Evolutionary conservation across 768 basidiomycete species (phyloP), one percentile per base, ranked within the genome.

Genomic region (Mycena metata): DNA sequence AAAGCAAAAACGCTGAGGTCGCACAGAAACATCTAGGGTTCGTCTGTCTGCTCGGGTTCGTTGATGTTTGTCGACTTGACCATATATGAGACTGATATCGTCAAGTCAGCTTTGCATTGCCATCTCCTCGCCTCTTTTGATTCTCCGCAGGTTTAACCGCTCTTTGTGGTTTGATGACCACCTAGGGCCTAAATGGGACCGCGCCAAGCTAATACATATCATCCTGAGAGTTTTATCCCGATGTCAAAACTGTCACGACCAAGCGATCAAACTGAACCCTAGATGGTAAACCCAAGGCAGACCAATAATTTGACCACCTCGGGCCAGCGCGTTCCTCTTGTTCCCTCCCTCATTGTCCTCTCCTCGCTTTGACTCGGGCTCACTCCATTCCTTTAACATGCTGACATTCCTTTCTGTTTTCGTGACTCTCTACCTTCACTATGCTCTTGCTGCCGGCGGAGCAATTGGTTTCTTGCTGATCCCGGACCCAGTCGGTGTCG

Each of bases 1-100:
- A 30, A 68, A 50, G 39, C 67, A 63, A 24, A 63, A 63, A 56
- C 57, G 60, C 15, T 62, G 66, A 67, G 49, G 5, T 3, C 19
- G 46, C 15, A 30, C 30, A 6, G 9, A 9, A 24, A 26, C 45
- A 47, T 60, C 21, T 24, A 49, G 35, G 39, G 43, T 21, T 58
- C 17, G 8, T 21, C 8, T 8, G 51, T n/a, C 47, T 33, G 50
- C 6, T 10, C 24, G 47, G 47, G 47, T 50, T 50, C 24, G 23
- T 24, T 17, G 47, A 50, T 13, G 30, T 30, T 30, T 6, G 30
- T 30, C 30, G 6, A 30, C 30, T 30, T 30, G 30, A 30, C 30
- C 30, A n/a, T n/a, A n/a, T n/a, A n/a, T n/a, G n/a, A 30, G 30
- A 30, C 6, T 30, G 30, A 30, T 30, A 3, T 6, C 30, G 3